Evolutionary conservation across 352 stramenopile genomes (phyloP).

Genomic region (Pythium phragmiticola): DNA sequence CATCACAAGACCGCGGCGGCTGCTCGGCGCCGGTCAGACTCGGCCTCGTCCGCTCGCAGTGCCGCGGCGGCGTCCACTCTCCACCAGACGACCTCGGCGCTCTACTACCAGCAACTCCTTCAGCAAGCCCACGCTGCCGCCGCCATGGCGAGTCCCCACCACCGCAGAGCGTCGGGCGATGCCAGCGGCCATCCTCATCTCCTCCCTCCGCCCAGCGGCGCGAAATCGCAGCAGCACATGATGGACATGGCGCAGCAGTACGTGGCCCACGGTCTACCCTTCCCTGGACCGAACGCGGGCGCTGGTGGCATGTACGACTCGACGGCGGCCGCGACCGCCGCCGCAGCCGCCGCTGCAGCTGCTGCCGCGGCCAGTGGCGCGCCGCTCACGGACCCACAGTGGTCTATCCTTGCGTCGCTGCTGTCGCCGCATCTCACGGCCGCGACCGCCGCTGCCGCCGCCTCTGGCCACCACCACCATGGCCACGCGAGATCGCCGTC

Average conservation of each 20-base stretch:
- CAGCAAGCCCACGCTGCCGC: conserved; percentile 20
- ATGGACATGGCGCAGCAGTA: conserved; percentile 23
- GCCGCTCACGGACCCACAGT: conserved; percentile 64
- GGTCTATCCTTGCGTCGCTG: conserved; percentile 73
- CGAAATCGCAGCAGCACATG: conserved; percentile 15
- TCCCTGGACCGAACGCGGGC: not conserved
- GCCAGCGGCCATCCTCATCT: not conserved
- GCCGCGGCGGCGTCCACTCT: not conserved
- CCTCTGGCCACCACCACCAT: conserved; percentile 16
- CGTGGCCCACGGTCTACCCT: conserved; percentile 10
- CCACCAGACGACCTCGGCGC: conserved; percentile 1
- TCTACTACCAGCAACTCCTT: conserved; percentile 27
- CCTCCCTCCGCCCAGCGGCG: not conserved
- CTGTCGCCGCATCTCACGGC: conserved; percentile 61
- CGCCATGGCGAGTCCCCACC: conserved; percentile 12
- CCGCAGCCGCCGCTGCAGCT: conserved; percentile 19
- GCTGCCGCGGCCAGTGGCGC: conserved; percentile 22
- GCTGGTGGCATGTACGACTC: conserved; percentile 16
- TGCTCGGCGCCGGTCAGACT: conserved; percentile 14
- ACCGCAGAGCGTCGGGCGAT: not conserved
- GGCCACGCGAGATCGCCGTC: conserved; percentile 15
- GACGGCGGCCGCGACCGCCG: conserved; percentile 18
- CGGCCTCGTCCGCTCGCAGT: not conserved
- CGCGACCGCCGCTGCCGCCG: conserved; percentile 9
- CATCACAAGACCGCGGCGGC: not conserved